These are phyloP conservation scores for Vitis vinifera DNA, from an alignment of 164 flowering plant genomes.

Conservation along the genomic window DNA sequence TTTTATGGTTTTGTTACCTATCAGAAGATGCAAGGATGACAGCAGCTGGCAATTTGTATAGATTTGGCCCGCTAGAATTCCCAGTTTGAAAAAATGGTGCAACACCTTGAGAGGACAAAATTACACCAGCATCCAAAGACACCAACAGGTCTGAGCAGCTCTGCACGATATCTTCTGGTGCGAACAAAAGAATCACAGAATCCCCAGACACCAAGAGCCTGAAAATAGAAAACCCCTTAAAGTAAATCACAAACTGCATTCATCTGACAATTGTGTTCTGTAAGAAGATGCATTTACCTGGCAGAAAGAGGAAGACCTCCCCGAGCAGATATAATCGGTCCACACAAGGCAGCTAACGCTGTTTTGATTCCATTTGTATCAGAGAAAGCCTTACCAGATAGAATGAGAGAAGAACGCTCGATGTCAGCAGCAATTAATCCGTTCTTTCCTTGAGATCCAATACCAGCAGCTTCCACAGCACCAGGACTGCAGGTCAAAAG, in stretches of 20 bases:
- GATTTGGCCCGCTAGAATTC: constrained; percentile 23
- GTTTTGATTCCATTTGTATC: constrained; percentile 37
- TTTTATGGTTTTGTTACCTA: constrained; percentile 28
- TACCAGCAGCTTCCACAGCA: constrained; percentile 35
- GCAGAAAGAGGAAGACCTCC: constrained; percentile 52
- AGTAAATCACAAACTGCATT: neutral
- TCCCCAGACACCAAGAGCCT: constrained; percentile 50
- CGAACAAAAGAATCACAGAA: constrained; percentile 45
- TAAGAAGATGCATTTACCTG: constrained; percentile 24
- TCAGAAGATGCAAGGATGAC: constrained; percentile 45
- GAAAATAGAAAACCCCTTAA: constrained; percentile 11
- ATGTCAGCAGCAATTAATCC: constrained; percentile 54
- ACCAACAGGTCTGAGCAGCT: constrained; percentile 33
- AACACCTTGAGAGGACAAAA: constrained; percentile 45
- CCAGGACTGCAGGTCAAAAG: constrained; percentile 31
- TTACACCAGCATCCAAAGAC: constrained; percentile 43
- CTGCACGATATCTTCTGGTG: constrained; percentile 38
- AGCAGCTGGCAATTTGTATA: constrained; percentile 45
- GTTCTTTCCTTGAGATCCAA: constrained; percentile 28
- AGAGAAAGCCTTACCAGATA: constrained; percentile 54
- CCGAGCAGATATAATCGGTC: constrained; percentile 45
- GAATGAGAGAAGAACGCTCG: constrained; percentile 46
- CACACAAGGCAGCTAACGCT: constrained; percentile 44
- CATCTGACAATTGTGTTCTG: neutral
- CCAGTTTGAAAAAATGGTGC: constrained; percentile 43